Percentiles rank a stretch among this genome's conserved stretches.
Conservation (phyloP, 331 rosid genomes). For the Telfairia occidentalis region DNA sequence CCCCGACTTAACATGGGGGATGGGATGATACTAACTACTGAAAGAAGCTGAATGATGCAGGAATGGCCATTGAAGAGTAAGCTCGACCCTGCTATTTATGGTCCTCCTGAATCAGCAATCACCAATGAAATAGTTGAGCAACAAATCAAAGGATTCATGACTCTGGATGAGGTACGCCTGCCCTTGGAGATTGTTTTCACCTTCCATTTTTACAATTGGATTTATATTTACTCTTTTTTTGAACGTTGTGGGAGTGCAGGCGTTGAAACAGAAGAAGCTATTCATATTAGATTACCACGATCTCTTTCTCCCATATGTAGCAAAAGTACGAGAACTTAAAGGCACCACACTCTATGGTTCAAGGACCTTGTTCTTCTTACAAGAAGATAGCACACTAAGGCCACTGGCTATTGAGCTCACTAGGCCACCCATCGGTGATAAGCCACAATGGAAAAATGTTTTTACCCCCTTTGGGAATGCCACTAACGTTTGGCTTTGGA, state of each 20-base stretch:
- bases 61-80: slow-evolving; percentile 90
- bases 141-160: slow-evolving; percentile 41
- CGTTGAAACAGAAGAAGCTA: slow-evolving; percentile 46
- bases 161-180: slow-evolving; percentile 37
- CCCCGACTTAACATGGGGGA: too few relatives aligned
- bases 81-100: slow-evolving; percentile 60
- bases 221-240: background rate
- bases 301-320: slow-evolving; percentile 53
- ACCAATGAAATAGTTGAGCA: slow-evolving; percentile 42
- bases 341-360: slow-evolving; percentile 79
- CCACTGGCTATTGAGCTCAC: slow-evolving; percentile 64
- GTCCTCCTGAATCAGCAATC: slow-evolving; percentile 60
- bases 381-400: slow-evolving; percentile 33
- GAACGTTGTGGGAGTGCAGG: slow-evolving; percentile 25
- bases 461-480: slow-evolving; percentile 45
- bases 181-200: background rate
- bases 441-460: slow-evolving; percentile 63
- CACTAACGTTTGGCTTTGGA: slow-evolving; percentile 87
- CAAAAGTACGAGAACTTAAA: slow-evolving; percentile 41
- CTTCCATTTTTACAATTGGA: too few relatives aligned
- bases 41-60: slow-evolving; percentile 21
- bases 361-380: slow-evolving; percentile 54
- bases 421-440: slow-evolving; percentile 51
- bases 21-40: too few relatives aligned
- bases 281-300: slow-evolving; percentile 76